Base-by-base conservation (phyloP, 2,329 filamentous ascomycete genomes). In the Graphilbum ipis-grandicollis region DNA sequence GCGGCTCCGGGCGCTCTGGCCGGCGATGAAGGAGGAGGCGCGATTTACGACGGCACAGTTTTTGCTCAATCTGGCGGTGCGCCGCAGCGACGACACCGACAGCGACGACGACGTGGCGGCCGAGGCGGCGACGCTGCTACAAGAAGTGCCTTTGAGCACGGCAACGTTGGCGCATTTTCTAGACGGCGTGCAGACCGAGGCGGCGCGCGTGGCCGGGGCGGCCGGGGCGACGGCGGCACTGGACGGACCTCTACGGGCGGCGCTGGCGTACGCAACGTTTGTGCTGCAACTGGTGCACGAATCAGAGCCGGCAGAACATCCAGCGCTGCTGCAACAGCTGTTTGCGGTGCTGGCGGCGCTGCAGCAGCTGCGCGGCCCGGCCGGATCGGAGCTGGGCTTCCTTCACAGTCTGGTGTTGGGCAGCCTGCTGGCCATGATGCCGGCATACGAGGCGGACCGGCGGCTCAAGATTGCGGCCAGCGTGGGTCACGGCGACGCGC, bases 331-430 rank as follows among this genome's bases (percentile, higher is more conserved):
- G 6, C 74, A 75, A 41, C 74, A 72, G 21, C 64, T 98, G 4
- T 98, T 96, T 58, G 75, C 78, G 39, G 70, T 82, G 1, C 68
- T 98, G n/a, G 77, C 79, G 5, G 82, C 93, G 49, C 66, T 98
- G 19, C 85, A 93, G 48, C 79, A 84, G 42, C 80, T 90, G 52
- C 79, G 82, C 52, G 71, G 75, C 19, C 72, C 88, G 40, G 74
- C 86, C 19, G 77, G 81, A 31, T 88, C 85, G 1, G 86, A 92
- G 51, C 68, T 94, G 42, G 83, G 85, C 14, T 96, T 96, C 57
- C 63, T 96, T 31, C 80, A 96, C 53, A 83, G 80, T 45, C 60
- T 96, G 36, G 75, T 90, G 8, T 67, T 98, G 29, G 73, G 79
- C 44, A 85, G 81, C 47, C 65, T 98, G 25, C 64, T 88, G 35